These are phyloP conservation scores for Plasmodium ovale DNA, from an alignment of 169 alveolate genomes.

Conservation along the genomic window DNA sequence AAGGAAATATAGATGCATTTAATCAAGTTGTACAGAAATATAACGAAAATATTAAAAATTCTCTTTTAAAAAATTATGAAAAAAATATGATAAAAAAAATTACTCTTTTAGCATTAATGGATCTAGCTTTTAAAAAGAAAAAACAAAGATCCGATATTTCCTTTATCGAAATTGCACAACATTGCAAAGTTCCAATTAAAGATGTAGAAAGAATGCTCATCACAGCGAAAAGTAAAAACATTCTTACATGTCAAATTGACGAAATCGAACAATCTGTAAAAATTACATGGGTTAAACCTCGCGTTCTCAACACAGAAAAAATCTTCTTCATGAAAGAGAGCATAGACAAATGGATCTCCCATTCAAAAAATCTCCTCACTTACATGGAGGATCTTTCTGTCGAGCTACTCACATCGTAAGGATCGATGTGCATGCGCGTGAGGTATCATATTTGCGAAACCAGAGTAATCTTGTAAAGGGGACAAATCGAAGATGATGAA, in stretches of 20 bases:
- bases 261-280: conserved; percentile 79
- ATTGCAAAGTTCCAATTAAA: conserved; percentile 79
- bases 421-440: too few species aligned
- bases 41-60: conserved; percentile 33
- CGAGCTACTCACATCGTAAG: conserved; percentile 40
- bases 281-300: conserved; percentile 87
- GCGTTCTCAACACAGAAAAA: conserved; percentile 80
- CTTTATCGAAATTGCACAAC: conserved; percentile 84
- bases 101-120: conserved; percentile 83
- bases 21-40: conserved; percentile 24
- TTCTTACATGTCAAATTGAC: conserved; percentile 83
- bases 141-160: conserved; percentile 81
- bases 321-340: conserved; percentile 45
- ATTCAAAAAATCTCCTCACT: conserved; percentile 31
- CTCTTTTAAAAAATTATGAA: conserved; percentile 76
- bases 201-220: conserved; percentile 84
- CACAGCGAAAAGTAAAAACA: conserved; percentile 83
- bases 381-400: conserved; percentile 77
- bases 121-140: conserved; percentile 85
- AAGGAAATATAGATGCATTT: conserved; percentile 49
- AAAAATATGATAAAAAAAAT: conserved; percentile 78
- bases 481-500: background rate
- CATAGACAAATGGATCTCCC: conserved; percentile 49
- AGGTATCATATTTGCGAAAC: too few species aligned
- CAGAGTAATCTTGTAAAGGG: background rate